A percentile compares a stretch with the other conserved stretches of the same genome.
Conservation (phyloP, 495 filamentous ascomycete genomes). For the Neurospora sp. region DNA sequence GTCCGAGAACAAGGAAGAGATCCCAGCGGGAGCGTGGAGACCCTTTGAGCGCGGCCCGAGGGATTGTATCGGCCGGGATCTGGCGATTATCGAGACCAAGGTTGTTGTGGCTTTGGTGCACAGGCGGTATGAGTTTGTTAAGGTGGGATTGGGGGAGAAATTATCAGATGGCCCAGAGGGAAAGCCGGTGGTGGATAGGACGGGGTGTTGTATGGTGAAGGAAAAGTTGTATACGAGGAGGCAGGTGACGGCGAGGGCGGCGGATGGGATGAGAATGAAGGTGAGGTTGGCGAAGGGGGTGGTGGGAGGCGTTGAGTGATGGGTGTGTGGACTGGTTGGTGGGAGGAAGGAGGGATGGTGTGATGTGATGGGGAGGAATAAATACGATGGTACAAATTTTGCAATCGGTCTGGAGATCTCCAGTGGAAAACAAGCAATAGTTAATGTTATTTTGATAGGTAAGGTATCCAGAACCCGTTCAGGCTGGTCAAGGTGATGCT, state of each 20-base stretch:
- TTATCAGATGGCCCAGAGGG: too few relatives aligned
- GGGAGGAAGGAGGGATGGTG: neutral
- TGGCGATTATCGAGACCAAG: conserved; percentile 36
- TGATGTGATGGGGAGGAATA: neutral
- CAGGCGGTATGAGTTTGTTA: conserved; percentile 32
- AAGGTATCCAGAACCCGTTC: neutral
- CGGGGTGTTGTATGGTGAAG: conserved; percentile 31
- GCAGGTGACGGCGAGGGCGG: conserved; percentile 27
- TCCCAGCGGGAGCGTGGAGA: conserved; percentile 35
- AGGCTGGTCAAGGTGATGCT: neutral
- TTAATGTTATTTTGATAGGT: neutral
- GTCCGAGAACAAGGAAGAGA: conserved; percentile 10
- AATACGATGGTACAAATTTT: neutral
- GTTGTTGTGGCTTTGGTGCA: conserved; percentile 28
- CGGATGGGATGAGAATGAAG: conserved; percentile 26
- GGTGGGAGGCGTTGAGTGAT: neutral
- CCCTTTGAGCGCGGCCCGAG: conserved; percentile 47
- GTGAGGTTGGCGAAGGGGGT: conserved; percentile 8
- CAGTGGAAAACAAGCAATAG: too few relatives aligned
- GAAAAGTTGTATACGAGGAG: conserved; percentile 32
- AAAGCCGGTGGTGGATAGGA: conserved; percentile 20
- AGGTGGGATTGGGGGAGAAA: conserved; percentile 33
- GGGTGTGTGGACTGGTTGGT: neutral
- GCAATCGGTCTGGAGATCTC: neutral
- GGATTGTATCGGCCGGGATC: conserved; percentile 47